Evolutionary conservation across 257 asterid species (phyloP).

Genomic region (Jacaranda copaia): DNA sequence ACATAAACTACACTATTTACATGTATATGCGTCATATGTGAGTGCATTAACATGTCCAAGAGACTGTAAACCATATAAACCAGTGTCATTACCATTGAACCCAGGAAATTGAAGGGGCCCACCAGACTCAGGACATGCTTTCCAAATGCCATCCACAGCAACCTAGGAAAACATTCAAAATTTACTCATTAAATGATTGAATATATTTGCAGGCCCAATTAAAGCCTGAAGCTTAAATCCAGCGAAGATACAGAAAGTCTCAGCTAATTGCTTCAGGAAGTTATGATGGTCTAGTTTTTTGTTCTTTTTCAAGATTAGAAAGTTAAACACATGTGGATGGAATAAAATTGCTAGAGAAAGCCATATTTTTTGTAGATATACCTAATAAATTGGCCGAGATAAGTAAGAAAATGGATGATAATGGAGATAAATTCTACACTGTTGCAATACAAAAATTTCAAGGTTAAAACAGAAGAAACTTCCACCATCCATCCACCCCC

Average conservation of each 20-base stretch:
- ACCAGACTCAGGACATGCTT: conserved; percentile 81
- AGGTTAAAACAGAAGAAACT: too few relatives aligned
- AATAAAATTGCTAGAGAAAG: background rate
- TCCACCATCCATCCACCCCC: too few relatives aligned
- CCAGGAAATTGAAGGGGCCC: conserved; percentile 84
- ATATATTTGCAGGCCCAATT: background rate
- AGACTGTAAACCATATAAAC: conserved; percentile 11
- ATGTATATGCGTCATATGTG: background rate
- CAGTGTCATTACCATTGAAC: conserved; percentile 69
- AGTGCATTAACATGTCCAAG: background rate
- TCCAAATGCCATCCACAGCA: conserved; percentile 92
- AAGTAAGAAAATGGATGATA: too few relatives aligned
- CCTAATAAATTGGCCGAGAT: too few relatives aligned
- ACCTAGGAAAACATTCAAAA: conserved; percentile 54
- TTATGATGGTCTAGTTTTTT: background rate
- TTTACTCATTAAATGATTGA: conserved; percentile 11
- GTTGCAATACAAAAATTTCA: too few relatives aligned
- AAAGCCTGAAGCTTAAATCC: background rate
- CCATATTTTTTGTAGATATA: background rate
- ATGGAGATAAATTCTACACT: too few relatives aligned
- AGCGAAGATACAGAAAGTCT: background rate
- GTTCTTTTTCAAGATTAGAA: background rate
- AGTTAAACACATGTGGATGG: conserved; percentile 1
- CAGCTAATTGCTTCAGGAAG: too few relatives aligned
- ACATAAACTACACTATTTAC: background rate